Conservation (phyloP, 768 basidiomycete genomes). For the Termitomyces sp. region DNA sequence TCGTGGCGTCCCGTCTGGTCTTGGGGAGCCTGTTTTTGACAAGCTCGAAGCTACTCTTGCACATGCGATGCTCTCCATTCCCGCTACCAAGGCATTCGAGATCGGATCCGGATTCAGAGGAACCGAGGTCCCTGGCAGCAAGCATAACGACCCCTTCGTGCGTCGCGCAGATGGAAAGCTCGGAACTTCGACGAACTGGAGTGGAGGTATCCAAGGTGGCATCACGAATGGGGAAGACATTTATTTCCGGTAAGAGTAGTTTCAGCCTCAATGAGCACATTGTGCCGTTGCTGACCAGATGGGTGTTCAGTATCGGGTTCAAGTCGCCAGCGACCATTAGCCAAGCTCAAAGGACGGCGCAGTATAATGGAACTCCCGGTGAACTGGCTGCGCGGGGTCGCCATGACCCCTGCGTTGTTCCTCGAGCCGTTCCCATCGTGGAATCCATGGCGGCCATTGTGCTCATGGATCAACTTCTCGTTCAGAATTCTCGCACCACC, state of each 20-base stretch:
- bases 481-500: conserved; percentile 79
- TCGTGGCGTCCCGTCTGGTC: conserved; percentile 81
- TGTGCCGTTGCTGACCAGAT: neutral
- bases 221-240: conserved; percentile 97
- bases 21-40: conserved; percentile 98
- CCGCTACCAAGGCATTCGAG: conserved; percentile 97
- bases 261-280: neutral
- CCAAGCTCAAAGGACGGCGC: conserved; percentile 82
- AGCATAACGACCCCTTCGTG: conserved; percentile 90
- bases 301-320: conserved; percentile 72
- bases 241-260: conserved; percentile 77
- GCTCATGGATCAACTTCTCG: conserved; percentile 88
- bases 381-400: conserved; percentile 86
- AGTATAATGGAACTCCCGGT: conserved; percentile 90
- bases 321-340: conserved; percentile 99
- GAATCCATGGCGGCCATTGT: conserved; percentile 97
- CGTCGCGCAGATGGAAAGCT: conserved; percentile 59
- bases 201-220: conserved; percentile 95
- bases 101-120: conserved; percentile 96
- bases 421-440: conserved; percentile 94
- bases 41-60: conserved; percentile 94
- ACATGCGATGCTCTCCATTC: conserved; percentile 98
- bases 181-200: conserved; percentile 90
- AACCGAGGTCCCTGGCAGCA: conserved; percentile 86
- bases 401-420: conserved; percentile 97